Base-by-base conservation (phyloP, 352 stramenopile species). In the Chrysophaeum taylorii region DNA sequence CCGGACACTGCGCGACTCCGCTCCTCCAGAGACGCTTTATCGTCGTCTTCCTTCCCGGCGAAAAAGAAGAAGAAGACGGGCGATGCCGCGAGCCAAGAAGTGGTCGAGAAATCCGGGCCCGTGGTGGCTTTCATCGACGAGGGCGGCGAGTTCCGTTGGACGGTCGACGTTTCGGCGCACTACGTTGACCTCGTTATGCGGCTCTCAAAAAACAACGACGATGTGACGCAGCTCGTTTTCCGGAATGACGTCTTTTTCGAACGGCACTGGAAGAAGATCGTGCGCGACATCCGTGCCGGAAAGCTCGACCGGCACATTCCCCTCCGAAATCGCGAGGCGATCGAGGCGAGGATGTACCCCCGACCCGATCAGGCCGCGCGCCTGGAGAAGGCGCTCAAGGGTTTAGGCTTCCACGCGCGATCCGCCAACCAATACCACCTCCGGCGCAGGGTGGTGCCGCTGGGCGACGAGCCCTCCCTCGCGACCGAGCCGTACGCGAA, bases 201-300 rank as follows among this genome's bases (percentile, higher is more conserved):
- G 18, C 31, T 72, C 29, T 53, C 36, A n/a, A n/a, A n/a, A n/a
- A n/a, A n/a, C 36, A 41, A 72, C 31, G 68, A 72, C 33, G 37
- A 67, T 18, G 23, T 72, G 52, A 43, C 33, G 35, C 45, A 69
- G 38, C 68, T 72, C 53, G 42, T 38, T 41, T 72, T 72, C 53
- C 41, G 53, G 36, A 69, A 63, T 52, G 53, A 69, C 37, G 68
- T 72, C 18, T 72, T 72, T 29, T n/a, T 72, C 2, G 68, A 72
- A 33, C 68, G 68, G 9, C 68, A 72, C 68, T 72, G 68, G 68
- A 72, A 64, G 68, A 72, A 72, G 53, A 33, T 72, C 27, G 50
- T 61, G 53, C 45, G 68, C 36, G 68, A 72, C 53, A 33, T 72
- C 21, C 27, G 68, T 15, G 31, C n/a, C 29, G 68, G 68, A 27